phyloP scores from a whole-genome alignment of 2,329 filamentous ascomycete genomes.

The Aspergillus ruber region DNA sequence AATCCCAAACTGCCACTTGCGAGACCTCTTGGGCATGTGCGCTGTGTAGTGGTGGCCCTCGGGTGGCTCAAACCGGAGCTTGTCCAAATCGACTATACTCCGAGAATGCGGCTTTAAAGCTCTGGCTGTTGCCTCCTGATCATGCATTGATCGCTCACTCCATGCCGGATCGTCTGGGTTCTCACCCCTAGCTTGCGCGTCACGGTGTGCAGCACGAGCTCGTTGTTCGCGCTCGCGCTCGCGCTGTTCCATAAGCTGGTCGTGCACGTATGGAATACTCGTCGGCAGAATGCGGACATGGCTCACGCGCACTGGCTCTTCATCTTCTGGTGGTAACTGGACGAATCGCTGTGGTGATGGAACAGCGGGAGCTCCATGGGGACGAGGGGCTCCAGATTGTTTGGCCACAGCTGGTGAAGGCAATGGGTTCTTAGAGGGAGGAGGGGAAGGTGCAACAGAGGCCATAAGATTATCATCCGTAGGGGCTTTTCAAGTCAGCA shows the following conservation, averaged over 20 bases:
- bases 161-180: slow-evolving; percentile 8
- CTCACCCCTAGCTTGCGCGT: slow-evolving; percentile 11
- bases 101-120: slow-evolving; percentile 80
- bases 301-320: slow-evolving; percentile 57
- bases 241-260: slow-evolving; percentile 70
- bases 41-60: slow-evolving; percentile 39
- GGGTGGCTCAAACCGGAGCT: slow-evolving; percentile 51
- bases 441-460: slow-evolving; percentile 22
- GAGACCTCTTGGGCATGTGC: slow-evolving; percentile 55
- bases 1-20: slow-evolving; percentile 97
- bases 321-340: slow-evolving; percentile 18
- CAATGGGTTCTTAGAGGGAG: slow-evolving; percentile 17
- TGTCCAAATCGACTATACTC: slow-evolving; percentile 61
- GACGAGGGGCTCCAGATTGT: slow-evolving; percentile 8
- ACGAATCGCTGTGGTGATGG: slow-evolving; percentile 12
- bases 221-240: slow-evolving; percentile 27
- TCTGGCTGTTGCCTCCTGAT: slow-evolving; percentile 74
- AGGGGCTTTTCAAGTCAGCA: slow-evolving; percentile 22
- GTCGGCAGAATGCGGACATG: slow-evolving; percentile 89
- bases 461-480: slow-evolving; percentile 30
- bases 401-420: slow-evolving; percentile 15
- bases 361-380: slow-evolving; percentile 8
- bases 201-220: slow-evolving; percentile 19
- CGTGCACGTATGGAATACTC: slow-evolving; percentile 83
- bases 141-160: slow-evolving; percentile 47